phyloP scores from a whole-genome alignment of 2,329 filamentous ascomycete genomes.

The Stylonectria norvegica region DNA sequence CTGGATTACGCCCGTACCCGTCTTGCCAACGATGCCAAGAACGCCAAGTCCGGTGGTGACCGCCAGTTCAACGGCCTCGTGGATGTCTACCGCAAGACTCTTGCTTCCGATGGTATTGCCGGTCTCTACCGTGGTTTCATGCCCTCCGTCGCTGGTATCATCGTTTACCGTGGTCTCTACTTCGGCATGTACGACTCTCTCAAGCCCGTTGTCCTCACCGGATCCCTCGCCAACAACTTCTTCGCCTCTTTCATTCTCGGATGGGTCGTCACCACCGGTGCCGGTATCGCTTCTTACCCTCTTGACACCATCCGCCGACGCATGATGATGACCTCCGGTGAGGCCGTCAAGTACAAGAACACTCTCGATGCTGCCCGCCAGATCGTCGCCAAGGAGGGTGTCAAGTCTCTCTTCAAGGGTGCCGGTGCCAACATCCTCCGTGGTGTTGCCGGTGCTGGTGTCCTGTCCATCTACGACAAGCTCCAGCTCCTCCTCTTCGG shows the following conservation, averaged over 20 bases:
- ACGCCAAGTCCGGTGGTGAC: conserved; percentile 91
- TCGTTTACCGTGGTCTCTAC: conserved; percentile 99
- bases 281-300: conserved; percentile 99
- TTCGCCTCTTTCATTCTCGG: conserved; percentile 97
- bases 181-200: conserved; percentile 99
- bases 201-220: conserved; percentile 96
- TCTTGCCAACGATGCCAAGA: conserved; percentile 99
- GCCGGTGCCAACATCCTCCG: conserved; percentile 99
- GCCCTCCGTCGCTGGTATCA: conserved; percentile 97
- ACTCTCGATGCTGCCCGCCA: conserved; percentile 92
- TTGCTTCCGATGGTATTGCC: conserved; percentile 95
- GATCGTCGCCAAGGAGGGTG: conserved; percentile 96
- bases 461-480: conserved; percentile 99
- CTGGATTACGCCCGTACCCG: conserved; percentile 99
- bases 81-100: conserved; percentile 99
- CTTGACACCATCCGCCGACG: conserved; percentile 99
- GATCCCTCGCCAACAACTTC: conserved; percentile 95
- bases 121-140: conserved; percentile 99
- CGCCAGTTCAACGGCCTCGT: conserved; percentile 99
- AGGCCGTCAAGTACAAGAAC: conserved; percentile 99
- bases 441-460: conserved; percentile 99
- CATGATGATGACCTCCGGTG: conserved; percentile 99
- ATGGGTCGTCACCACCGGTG: conserved; percentile 99
- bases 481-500: conserved; percentile 99
- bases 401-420: conserved; percentile 99